Evolutionary conservation across 2,329 filamentous ascomycete species (phyloP).

Genomic region (Neoascochyta sp.): DNA sequence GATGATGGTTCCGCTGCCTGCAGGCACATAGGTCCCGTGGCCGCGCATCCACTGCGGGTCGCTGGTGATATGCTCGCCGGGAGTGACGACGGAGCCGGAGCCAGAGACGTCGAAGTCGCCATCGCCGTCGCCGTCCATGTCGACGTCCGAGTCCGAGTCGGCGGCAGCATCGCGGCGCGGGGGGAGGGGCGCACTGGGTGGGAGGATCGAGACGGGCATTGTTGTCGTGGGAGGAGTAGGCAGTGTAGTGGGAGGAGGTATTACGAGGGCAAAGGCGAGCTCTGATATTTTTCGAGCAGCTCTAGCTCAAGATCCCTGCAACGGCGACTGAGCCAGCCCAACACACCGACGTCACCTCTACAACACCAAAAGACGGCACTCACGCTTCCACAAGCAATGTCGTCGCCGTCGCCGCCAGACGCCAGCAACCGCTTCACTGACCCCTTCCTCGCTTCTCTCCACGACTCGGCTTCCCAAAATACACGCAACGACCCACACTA

Average conservation of each 20-base stretch:
- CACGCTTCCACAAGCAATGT: too few relatives aligned
- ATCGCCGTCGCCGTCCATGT: slow-evolving; percentile 48
- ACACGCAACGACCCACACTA: slow-evolving; percentile 39
- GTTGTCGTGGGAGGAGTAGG: too few relatives aligned
- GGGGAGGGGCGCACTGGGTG: slow-evolving; percentile 43
- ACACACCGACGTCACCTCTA: too few relatives aligned
- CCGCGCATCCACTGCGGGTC: slow-evolving; percentile 98
- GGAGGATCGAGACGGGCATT: slow-evolving; percentile 60
- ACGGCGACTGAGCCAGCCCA: too few relatives aligned
- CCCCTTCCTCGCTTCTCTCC: slow-evolving; percentile 28
- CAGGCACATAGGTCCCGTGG: slow-evolving; percentile 80
- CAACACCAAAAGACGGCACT: too few relatives aligned
- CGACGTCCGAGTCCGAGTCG: slow-evolving; percentile 49
- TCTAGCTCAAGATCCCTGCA: too few relatives aligned
- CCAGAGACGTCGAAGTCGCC: slow-evolving; percentile 29
- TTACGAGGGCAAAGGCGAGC: too few relatives aligned
- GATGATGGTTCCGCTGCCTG: slow-evolving; percentile 65
- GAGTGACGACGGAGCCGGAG: slow-evolving; percentile 66
- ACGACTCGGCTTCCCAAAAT: slow-evolving; percentile 19
- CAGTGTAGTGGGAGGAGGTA: too few relatives aligned
- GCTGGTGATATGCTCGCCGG: slow-evolving; percentile 80
- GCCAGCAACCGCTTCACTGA: slow-evolving; percentile 17
- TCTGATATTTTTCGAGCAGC: too few relatives aligned
- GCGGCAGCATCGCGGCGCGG: slow-evolving; percentile 32
- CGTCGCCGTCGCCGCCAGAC: too few relatives aligned